These are phyloP conservation scores for Solidago caesia DNA, from an alignment of 129 eudicot genomes.

Conservation along the genomic window DNA sequence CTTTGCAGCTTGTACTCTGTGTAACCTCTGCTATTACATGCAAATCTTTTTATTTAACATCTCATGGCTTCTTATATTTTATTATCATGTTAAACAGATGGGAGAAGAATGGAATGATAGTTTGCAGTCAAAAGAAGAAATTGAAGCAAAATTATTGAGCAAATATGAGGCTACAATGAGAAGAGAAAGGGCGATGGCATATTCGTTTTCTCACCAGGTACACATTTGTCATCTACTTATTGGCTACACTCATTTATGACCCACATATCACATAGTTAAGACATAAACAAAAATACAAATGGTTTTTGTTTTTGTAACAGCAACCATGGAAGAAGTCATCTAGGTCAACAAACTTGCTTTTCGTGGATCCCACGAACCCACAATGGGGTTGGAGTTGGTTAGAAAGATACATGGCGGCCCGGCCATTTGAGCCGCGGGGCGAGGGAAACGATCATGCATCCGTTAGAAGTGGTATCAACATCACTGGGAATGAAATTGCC, in stretches of 20 bases:
- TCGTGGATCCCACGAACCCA: constrained; percentile 94
- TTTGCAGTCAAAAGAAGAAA: constrained; percentile 74
- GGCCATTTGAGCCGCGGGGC: constrained; percentile 51
- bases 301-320: constrained; percentile 33
- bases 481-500: constrained; percentile 60
- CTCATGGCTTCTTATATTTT: background rate
- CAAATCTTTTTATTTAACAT: background rate
- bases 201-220: constrained; percentile 97
- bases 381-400: constrained; percentile 99
- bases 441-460: constrained; percentile 48
- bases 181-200: constrained; percentile 90
- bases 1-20: background rate
- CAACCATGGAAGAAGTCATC: constrained; percentile 82
- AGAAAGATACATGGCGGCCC: constrained; percentile 86
- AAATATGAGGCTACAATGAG: constrained; percentile 90
- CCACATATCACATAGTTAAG: background rate
- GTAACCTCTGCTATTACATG: background rate
- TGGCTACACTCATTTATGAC: background rate
- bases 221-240: background rate
- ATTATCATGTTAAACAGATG: constrained; percentile 41
- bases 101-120: constrained; percentile 92
- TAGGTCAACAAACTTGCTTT: constrained; percentile 59
- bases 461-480: constrained; percentile 37
- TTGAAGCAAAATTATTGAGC: constrained; percentile 67
- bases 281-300: background rate